A percentile compares a stretch with the other conserved stretches of the same genome.
These are phyloP conservation scores for Nitzschia sp. DNA, from an alignment of 108 stramenopile genomes.

Conservation along the genomic window DNA sequence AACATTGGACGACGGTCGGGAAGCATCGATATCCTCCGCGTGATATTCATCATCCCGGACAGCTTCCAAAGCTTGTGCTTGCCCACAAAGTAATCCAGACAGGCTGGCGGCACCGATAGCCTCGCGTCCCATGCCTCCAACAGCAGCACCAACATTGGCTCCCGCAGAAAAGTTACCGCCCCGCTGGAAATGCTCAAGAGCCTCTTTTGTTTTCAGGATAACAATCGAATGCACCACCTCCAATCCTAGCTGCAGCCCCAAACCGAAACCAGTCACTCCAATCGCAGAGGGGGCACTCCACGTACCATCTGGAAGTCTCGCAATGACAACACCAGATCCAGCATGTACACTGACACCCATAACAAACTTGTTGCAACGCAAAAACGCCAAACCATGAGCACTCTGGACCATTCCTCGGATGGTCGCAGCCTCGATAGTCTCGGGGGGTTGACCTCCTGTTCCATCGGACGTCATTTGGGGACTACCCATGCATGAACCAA, in stretches of 20 bases:
- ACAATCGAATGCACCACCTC: conserved; percentile 86
- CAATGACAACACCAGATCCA: conserved; percentile 83
- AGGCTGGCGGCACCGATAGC: conserved; percentile 81
- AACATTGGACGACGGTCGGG: not conserved
- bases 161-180: conserved; percentile 76
- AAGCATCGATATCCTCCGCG: conserved; percentile 18
- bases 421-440: conserved; percentile 23
- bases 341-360: conserved; percentile 74
- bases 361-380: conserved; percentile 80
- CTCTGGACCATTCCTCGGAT: conserved; percentile 81
- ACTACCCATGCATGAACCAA: not conserved
- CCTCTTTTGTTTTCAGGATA: conserved; percentile 79
- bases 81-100: conserved; percentile 43
- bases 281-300: conserved; percentile 90
- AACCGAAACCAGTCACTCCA: conserved; percentile 73
- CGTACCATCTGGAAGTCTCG: conserved; percentile 75
- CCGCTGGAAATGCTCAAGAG: conserved; percentile 76
- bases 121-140: conserved; percentile 72
- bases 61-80: conserved; percentile 28
- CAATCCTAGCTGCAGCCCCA: conserved; percentile 84
- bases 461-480: conserved; percentile 6
- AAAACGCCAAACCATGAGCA: conserved; percentile 79
- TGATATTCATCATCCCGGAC: conserved; percentile 65
- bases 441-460: conserved; percentile 36
- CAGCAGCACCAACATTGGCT: conserved; percentile 78